phyloP scores from a whole-genome alignment of 1,139 yeast genomes.

The Eremothecium coryli region DNA sequence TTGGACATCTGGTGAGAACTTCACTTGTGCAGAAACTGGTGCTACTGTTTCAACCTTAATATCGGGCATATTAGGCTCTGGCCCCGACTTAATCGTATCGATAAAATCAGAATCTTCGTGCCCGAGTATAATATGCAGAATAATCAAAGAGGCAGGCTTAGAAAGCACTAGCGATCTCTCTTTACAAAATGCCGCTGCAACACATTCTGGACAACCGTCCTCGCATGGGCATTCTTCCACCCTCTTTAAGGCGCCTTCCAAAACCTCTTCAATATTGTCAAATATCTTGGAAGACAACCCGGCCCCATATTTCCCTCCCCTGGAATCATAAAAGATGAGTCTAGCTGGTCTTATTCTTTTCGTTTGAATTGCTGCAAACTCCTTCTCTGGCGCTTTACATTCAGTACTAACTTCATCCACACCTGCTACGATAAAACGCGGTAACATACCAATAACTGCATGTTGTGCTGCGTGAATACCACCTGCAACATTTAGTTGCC shows the following conservation, averaged over 20 bases:
- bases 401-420: constrained; percentile 77
- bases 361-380: constrained; percentile 66
- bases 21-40: constrained; percentile 44
- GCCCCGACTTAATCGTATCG: constrained; percentile 59
- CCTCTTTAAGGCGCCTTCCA: constrained; percentile 50
- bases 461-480: constrained; percentile 98
- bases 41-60: constrained; percentile 60
- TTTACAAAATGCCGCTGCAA: constrained; percentile 63
- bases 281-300: constrained; percentile 75
- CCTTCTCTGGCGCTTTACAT: constrained; percentile 95
- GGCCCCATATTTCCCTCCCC: constrained; percentile 69
- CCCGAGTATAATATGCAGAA: constrained; percentile 46
- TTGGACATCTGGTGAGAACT: constrained; percentile 50
- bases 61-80: constrained; percentile 71
- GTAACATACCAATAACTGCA: constrained; percentile 68
- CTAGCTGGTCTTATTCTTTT: constrained; percentile 75
- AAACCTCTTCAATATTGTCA: constrained; percentile 59
- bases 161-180: constrained; percentile 78
- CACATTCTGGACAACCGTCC: constrained; percentile 84
- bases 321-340: constrained; percentile 70
- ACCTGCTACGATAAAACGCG: constrained; percentile 54
- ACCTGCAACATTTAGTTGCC: constrained; percentile 64
- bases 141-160: constrained; percentile 74
- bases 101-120: constrained; percentile 37
- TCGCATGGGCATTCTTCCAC: constrained; percentile 64